These are phyloP conservation scores for Rauvolfia tetraphylla DNA, from an alignment of 257 asterid species.

Conservation along the genomic window DNA sequence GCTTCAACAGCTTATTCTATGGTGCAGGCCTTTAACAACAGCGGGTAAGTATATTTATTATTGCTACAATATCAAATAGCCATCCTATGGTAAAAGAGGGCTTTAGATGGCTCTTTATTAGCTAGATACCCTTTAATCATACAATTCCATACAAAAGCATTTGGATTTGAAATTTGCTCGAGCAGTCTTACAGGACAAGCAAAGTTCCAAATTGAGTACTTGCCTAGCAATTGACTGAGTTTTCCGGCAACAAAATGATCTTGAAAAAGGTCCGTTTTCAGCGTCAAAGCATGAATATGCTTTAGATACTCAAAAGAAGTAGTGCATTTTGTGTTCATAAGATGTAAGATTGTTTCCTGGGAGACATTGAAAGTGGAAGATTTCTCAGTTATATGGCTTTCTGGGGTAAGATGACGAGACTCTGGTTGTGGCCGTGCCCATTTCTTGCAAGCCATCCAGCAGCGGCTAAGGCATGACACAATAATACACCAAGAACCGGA, in stretches of 20 bases:
- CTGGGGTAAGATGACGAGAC: constrained; percentile 22
- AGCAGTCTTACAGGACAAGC: constrained; percentile 20
- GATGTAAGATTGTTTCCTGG: constrained; percentile 35
- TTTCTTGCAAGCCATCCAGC: background rate
- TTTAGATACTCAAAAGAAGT: constrained; percentile 31
- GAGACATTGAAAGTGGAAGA: constrained; percentile 16
- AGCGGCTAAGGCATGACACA: background rate
- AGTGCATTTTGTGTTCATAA: constrained; percentile 37
- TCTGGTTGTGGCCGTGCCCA: background rate
- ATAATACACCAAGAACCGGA: no score
- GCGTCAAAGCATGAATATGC: constrained; percentile 42
- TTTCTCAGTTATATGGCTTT: constrained; percentile 9
- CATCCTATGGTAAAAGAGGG: constrained; percentile 37
- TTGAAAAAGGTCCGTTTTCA: constrained; percentile 43
- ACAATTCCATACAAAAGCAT: constrained; percentile 44
- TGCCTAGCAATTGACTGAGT: constrained; percentile 37
- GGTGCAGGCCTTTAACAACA: constrained; percentile 40
- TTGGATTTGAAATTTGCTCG: constrained; percentile 35
- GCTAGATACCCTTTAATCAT: constrained; percentile 36
- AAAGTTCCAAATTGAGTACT: constrained; percentile 36
- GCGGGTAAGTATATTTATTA: constrained; percentile 32
- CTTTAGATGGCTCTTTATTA: constrained; percentile 23
- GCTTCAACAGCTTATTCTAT: constrained; percentile 22
- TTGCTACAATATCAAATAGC: constrained; percentile 11
- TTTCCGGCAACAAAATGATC: constrained; percentile 48